phyloP scores from a whole-genome alignment of 2,329 filamentous ascomycete species.

The Chaetoscypha palmicola region DNA sequence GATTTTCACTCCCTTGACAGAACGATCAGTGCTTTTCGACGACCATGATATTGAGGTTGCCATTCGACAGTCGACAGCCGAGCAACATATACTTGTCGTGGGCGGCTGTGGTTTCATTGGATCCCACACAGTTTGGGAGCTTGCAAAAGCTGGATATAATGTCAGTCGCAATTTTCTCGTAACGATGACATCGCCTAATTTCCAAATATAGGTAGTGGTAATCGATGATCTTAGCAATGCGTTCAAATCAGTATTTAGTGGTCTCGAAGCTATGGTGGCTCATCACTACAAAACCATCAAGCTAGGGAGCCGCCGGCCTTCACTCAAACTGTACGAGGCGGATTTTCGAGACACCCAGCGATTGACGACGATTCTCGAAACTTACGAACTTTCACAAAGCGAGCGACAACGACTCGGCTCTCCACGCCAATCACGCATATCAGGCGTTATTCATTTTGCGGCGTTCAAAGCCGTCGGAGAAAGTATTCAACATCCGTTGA shows the following conservation, averaged over 20 bases:
- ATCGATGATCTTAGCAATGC: conserved; percentile 34
- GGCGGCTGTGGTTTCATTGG: conserved; percentile 43
- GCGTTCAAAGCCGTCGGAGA: conserved; percentile 51
- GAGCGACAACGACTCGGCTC: conserved; percentile 7
- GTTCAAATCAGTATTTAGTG: conserved; percentile 20
- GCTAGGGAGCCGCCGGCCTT: conserved; percentile 15
- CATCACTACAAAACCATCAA: conserved; percentile 15
- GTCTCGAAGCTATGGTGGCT: conserved; percentile 17
- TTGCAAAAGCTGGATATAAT: conserved; percentile 42
- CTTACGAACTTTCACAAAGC: conserved; percentile 14
- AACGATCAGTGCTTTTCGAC: conserved; percentile 21
- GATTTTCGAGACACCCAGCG: conserved; percentile 24
- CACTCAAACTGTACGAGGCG: conserved; percentile 24
- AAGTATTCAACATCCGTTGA: conserved; percentile 51
- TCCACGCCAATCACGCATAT: conserved; percentile 36
- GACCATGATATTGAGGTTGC: conserved; percentile 18
- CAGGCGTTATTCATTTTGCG: conserved; percentile 63
- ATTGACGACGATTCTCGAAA: conserved; percentile 23
- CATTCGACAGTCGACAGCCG: conserved; percentile 9
- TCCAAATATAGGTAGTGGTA: conserved; percentile 31
- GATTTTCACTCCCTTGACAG: conserved; percentile 21
- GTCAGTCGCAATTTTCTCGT: conserved; percentile 10
- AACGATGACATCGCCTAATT: background rate
- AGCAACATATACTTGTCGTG: conserved; percentile 35
- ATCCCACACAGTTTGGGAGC: conserved; percentile 42